Evolutionary conservation across 1,139 yeast species (phyloP), one percentile per base, ranked within the genome.

Genomic region (Scheffersomyces insectosa): DNA sequence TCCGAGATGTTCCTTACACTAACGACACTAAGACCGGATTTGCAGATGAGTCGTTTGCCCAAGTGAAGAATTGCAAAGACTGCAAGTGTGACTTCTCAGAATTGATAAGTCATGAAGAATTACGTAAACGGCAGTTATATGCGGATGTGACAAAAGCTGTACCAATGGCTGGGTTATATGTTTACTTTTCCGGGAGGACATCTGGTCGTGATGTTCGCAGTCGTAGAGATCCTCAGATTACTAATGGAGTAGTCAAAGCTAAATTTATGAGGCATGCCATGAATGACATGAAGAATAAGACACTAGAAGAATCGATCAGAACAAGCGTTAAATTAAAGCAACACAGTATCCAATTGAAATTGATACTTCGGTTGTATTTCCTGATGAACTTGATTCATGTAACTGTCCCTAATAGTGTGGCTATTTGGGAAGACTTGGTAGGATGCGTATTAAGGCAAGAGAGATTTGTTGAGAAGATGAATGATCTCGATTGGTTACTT

Each of bases 371-470:
- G 35, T 44, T 52, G 13, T 59, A 60, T 40, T 33, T 43, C 3
- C 43, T 51, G 14, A 50, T 53, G 52, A 60, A 60, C 42, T 49
- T 60, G 37, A 47, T 60, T 25, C 58, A 57, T 33, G 42, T 51
- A 7, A 57, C 67, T 2, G 49, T 58, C 13, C 20, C 14, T 14
- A n/a, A n/a, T 1, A 7, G 33, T 10, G 45, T 56, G 16, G 48
- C 48, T 20, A 48, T 60, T 40, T 58, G 56, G 35, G 66, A 62
- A 41, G 68, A 69, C 45, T 53, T 71, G 36, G 68, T 65, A 11
- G 66, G 65, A 0, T 60, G 66, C 38, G 65, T 68, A 9, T 13
- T 56, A 12, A 54, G 69, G 9, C 75, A 71, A 45, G 62, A 62
- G 36, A 41, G 56, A n/a, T 71, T 70, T 45, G 56, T 60, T 7